A percentile compares a stretch with the other conserved stretches of the same genome.
Conservation (phyloP, 352 stramenopile species). For the Phytophthora agathidicida region DNA sequence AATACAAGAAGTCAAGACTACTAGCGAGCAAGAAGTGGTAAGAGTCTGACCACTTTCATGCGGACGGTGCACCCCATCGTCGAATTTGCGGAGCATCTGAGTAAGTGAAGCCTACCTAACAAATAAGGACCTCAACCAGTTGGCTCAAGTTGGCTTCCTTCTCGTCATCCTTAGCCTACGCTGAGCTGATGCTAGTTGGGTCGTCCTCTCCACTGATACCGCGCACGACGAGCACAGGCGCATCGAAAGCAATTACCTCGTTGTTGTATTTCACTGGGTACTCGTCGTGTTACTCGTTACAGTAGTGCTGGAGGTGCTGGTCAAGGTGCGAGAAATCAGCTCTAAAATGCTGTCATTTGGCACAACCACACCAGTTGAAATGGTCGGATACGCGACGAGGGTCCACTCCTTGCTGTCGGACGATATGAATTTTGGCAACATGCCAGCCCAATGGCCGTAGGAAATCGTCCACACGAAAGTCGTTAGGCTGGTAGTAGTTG, state of each 20-base stretch:
- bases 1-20: too few species aligned
- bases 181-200: too few species aligned
- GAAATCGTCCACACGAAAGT: constrained; percentile 40
- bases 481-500: constrained; percentile 1
- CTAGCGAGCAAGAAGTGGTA: constrained; percentile 5
- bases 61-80: constrained; percentile 56
- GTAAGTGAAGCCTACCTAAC: too few species aligned
- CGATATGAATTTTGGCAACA: constrained; percentile 35
- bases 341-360: constrained; percentile 27
- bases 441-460: constrained; percentile 42
- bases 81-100: constrained; percentile 55
- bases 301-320: neutral
- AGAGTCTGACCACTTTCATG: constrained; percentile 26
- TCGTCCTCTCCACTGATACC: too few species aligned
- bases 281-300: constrained; percentile 6
- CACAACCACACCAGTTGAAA: neutral
- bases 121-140: too few species aligned
- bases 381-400: constrained; percentile 34
- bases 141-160: too few species aligned
- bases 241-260: neutral
- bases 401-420: constrained; percentile 30
- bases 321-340: constrained; percentile 19
- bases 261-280: constrained; percentile 1
- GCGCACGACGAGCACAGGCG: too few species aligned
- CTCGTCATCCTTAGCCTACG: too few species aligned